These are phyloP conservation scores for Porcisia hertigi DNA, from an alignment of 208 protist species.

Conservation along the genomic window DNA sequence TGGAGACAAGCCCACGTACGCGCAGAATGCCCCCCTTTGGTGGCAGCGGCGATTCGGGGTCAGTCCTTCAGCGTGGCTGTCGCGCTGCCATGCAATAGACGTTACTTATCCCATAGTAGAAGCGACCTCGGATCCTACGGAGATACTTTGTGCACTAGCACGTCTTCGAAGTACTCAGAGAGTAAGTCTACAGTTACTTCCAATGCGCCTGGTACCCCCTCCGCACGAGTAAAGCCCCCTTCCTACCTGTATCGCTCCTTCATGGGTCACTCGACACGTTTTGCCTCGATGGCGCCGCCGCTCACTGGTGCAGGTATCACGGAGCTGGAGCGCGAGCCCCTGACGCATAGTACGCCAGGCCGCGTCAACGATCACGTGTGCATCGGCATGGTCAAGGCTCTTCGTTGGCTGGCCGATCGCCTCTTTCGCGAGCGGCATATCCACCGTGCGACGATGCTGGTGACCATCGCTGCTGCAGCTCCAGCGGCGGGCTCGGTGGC, in stretches of 20 bases:
- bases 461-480: constrained; percentile 51
- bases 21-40: not conserved
- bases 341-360: constrained; percentile 58
- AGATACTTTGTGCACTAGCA: not conserved
- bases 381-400: constrained; percentile 62
- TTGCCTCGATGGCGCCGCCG: constrained; percentile 26
- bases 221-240: not conserved
- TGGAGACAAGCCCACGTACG: not conserved
- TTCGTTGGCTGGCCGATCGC: constrained; percentile 75
- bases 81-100: not conserved
- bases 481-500: constrained; percentile 52
- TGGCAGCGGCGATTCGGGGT: not conserved
- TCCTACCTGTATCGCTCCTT: constrained; percentile 52
- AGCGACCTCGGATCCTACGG: not conserved
- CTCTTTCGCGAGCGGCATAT: constrained; percentile 74
- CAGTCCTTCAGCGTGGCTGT: too few species aligned
- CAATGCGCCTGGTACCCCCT: not conserved
- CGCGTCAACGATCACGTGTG: constrained; percentile 70
- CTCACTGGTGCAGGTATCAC: constrained; percentile 36
- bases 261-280: constrained; percentile 72
- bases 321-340: constrained; percentile 54
- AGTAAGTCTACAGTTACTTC: not conserved
- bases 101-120: not conserved
- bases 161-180: not conserved
- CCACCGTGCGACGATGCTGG: constrained; percentile 78